Evolutionary conservation across 2,329 filamentous ascomycete species (phyloP), one percentile per base, ranked within the genome.

Genomic region (Fusarium liriodendri): DNA sequence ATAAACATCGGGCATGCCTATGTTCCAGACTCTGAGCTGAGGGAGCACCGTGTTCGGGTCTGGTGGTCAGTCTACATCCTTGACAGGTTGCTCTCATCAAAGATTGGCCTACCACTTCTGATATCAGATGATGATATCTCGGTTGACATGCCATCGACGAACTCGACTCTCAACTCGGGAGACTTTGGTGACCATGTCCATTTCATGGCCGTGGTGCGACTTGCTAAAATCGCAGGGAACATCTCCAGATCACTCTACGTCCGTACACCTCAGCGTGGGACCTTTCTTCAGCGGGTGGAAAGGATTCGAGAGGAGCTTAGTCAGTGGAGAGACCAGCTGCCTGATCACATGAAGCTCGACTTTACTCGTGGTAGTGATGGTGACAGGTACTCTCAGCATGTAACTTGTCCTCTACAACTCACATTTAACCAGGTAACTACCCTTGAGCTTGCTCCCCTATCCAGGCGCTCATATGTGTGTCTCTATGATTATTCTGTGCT

Each of bases 41-140:
- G 61, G 18, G 70, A 72, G 33, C 70, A 72, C 14, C 60, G 61
- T 32, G 58, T 59, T 25, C 61, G 71, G 0, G 50, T 73, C 6
- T 72, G 66, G 71, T 73, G 69, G 71, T 57, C 69, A 18, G 55
- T 54, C 3, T 72, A 72, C n/a, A 52, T 57, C 33, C 59, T 73
- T 13, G 61, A 64, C 14, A 37, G 32, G 13, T 16, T 58, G 11
- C 32, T 37, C 25, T 25, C 54, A 14, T 38, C 54, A 37, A 58
- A 37, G 8, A 38, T 37, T n/a, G 32, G 54, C 13, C 54, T 37
- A 14, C 29, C 32, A 22, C 32, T 38, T 5, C 27, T 25, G 13
- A 32, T 64, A 32, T 33, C 33, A 18, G 61, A 64, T 38, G 61
- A 55, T 50, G 61, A 57, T 16, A 55, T 64, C 16, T 57, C 37